Evolutionary conservation across 305 asterid genomes (phyloP).

Genomic region (Ilex paraguariensis): DNA sequence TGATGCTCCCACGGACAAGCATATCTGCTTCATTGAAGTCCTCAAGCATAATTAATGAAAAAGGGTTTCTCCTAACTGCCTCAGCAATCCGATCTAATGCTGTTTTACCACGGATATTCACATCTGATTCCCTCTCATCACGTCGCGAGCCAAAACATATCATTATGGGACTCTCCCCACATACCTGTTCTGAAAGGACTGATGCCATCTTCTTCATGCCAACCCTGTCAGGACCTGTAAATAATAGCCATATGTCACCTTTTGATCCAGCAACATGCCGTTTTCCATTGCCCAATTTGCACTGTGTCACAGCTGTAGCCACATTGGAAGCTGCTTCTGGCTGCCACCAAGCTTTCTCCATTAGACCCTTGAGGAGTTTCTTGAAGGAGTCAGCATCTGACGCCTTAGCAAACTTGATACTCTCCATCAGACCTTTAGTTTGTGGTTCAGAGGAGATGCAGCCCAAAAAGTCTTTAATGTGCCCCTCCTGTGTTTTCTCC

Average conservation of each 20-base stretch:
- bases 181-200: constrained; percentile 66
- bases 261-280: constrained; percentile 60
- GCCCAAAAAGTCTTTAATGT: constrained; percentile 63
- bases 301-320: constrained; percentile 72
- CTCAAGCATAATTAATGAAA: constrained; percentile 68
- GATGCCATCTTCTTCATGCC: constrained; percentile 87
- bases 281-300: constrained; percentile 75
- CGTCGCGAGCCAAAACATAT: constrained; percentile 57
- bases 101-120: constrained; percentile 68
- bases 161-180: constrained; percentile 53
- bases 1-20: constrained; percentile 61
- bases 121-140: constrained; percentile 47
- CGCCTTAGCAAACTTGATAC: constrained; percentile 48
- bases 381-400: constrained; percentile 80
- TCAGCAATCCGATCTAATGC: constrained; percentile 78
- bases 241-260: constrained; percentile 77
- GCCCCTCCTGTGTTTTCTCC: constrained; percentile 39
- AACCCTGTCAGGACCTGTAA: constrained; percentile 75
- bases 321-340: constrained; percentile 80
- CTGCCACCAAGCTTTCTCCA: constrained; percentile 98
- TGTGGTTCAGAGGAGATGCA: constrained; percentile 64
- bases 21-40: constrained; percentile 84
- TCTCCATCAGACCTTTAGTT: constrained; percentile 37
- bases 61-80: constrained; percentile 74
- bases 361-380: constrained; percentile 83